Evolutionary conservation across 208 protist species (phyloP).

Genomic region (Acanthamoeba healyi): DNA sequence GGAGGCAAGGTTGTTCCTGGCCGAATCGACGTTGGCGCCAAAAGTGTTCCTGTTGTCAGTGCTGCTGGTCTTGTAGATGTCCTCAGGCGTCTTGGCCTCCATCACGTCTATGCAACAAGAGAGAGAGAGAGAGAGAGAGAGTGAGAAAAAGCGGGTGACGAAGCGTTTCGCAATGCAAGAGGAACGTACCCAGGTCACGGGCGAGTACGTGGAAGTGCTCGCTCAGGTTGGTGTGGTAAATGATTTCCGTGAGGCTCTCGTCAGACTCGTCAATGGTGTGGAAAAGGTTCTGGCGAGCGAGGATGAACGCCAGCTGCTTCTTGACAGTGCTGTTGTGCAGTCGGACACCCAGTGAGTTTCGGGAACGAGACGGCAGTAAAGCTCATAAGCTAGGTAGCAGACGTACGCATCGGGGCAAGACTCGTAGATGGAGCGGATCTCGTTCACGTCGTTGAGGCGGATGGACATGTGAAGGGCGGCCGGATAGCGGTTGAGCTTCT

Average conservation of each 20-base stretch:
- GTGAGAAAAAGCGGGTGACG: too few species aligned
- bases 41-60: slow-evolving; percentile 79
- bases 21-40: slow-evolving; percentile 86
- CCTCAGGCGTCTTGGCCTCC: slow-evolving; percentile 97
- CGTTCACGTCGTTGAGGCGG: slow-evolving; percentile 91
- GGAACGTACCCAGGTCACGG: slow-evolving; percentile 64
- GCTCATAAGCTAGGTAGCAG: not conserved
- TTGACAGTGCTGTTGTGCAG: slow-evolving; percentile 73
- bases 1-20: slow-evolving; percentile 96
- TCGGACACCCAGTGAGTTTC: not conserved
- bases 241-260: slow-evolving; percentile 92
- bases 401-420: slow-evolving; percentile 88
- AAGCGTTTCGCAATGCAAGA: too few species aligned
- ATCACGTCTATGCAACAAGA: slow-evolving; percentile 93
- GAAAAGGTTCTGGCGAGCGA: slow-evolving; percentile 92
- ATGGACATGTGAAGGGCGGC: slow-evolving; percentile 95
- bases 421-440: slow-evolving; percentile 92
- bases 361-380: not conserved
- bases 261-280: slow-evolving; percentile 94
- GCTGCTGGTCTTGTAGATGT: slow-evolving; percentile 97
- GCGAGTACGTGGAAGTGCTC: slow-evolving; percentile 96
- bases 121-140: slow-evolving; percentile 82
- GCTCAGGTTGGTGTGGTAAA: slow-evolving; percentile 96
- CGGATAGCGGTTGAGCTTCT: slow-evolving; percentile 93
- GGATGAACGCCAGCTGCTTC: slow-evolving; percentile 96